Conservation (phyloP, 2,329 filamentous ascomycete genomes). For the Domatiomyces catenatus region DNA sequence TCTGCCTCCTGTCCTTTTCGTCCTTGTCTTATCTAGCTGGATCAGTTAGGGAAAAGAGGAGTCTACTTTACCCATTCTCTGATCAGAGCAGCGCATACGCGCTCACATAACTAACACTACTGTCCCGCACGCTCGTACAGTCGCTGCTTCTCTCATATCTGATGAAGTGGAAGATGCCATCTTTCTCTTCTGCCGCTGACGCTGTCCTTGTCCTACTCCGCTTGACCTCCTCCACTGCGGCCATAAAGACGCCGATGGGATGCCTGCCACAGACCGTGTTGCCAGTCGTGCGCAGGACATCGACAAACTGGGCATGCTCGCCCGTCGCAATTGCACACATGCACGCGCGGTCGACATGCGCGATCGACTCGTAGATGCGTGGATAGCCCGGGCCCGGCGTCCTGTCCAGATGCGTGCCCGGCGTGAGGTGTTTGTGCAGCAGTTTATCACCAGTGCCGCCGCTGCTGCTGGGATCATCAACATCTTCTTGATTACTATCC, state of each 20-base stretch:
- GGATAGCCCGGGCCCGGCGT: slow-evolving; percentile 16
- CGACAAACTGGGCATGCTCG: slow-evolving; percentile 52
- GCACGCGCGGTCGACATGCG: slow-evolving; percentile 59
- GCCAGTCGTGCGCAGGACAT: slow-evolving; percentile 52
- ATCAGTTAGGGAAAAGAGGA: too few species aligned
- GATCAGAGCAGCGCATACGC: slow-evolving; percentile 64
- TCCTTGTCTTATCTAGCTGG: too few species aligned
- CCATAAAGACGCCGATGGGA: slow-evolving; percentile 87
- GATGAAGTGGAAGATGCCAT: slow-evolving; percentile 57
- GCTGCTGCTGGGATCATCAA: background rate
- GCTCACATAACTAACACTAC: slow-evolving; percentile 88
- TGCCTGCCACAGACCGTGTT: slow-evolving; percentile 94
- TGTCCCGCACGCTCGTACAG: slow-evolving; percentile 51
- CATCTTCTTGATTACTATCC: background rate
- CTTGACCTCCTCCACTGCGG: slow-evolving; percentile 55
- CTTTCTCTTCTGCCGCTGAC: slow-evolving; percentile 11
- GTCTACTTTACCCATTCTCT: too few species aligned
- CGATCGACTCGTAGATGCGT: slow-evolving; percentile 72
- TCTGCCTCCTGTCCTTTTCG: too few species aligned
- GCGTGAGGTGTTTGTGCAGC: background rate
- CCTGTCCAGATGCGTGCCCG: background rate
- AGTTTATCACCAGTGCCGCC: too few species aligned
- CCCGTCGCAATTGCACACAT: slow-evolving; percentile 77
- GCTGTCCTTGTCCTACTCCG: slow-evolving; percentile 18
- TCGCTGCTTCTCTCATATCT: slow-evolving; percentile 76